phyloP scores from a whole-genome alignment of 2,329 filamentous ascomycete genomes.

The Hypomyces rosellus region DNA sequence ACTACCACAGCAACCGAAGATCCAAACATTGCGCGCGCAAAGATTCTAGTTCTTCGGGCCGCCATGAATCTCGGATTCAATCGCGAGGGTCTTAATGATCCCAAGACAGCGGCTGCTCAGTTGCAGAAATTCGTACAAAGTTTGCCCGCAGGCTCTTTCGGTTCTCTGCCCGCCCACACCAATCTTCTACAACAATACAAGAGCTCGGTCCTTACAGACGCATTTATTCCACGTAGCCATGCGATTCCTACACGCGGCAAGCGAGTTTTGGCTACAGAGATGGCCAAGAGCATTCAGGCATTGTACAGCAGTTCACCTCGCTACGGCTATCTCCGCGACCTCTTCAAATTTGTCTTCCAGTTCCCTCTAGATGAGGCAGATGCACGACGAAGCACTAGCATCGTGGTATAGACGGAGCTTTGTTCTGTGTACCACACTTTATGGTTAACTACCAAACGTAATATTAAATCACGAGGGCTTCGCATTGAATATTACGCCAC shows the following conservation, averaged over 20 bases:
- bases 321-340: constrained; percentile 73
- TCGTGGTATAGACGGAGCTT: constrained; percentile 40
- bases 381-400: constrained; percentile 57
- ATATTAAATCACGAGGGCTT: not conserved
- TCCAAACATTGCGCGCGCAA: constrained; percentile 68
- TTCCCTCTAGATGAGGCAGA: constrained; percentile 75
- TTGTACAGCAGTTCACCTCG: constrained; percentile 62
- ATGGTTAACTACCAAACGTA: not conserved
- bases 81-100: constrained; percentile 45
- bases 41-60: constrained; percentile 74
- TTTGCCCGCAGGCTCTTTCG: constrained; percentile 72
- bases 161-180: constrained; percentile 62
- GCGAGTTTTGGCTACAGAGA: constrained; percentile 62
- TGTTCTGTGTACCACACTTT: not conserved
- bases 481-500: not conserved
- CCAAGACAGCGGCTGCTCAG: constrained; percentile 42
- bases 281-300: constrained; percentile 71
- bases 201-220: constrained; percentile 68
- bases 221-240: constrained; percentile 41
- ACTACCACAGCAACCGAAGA: constrained; percentile 66
- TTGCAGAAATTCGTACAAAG: constrained; percentile 71
- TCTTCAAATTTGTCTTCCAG: constrained; percentile 80
- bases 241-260: constrained; percentile 47
- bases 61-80: constrained; percentile 79
- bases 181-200: constrained; percentile 73